Evolutionary conservation across 2,329 filamentous ascomycete species (phyloP).

Genomic region (Hypoxylon sp.): DNA sequence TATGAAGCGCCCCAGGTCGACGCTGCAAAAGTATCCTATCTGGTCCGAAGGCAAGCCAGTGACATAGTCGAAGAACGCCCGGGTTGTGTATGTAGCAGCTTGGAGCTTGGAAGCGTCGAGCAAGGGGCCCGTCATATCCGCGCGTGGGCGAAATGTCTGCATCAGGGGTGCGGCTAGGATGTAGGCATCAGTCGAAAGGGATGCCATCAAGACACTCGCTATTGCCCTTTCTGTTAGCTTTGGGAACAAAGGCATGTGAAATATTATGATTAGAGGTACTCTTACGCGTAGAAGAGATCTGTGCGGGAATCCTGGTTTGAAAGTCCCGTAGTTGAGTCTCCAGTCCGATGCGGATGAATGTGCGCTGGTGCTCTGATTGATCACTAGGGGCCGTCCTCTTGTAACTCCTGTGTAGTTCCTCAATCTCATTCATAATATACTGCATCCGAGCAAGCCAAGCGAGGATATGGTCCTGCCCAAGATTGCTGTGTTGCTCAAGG

Average conservation of each 20-base stretch:
- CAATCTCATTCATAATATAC: constrained; percentile 52
- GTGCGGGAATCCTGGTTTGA: constrained; percentile 48
- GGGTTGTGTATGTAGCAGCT: constrained; percentile 37
- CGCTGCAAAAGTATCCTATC: constrained; percentile 50
- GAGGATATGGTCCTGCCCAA: constrained; percentile 54
- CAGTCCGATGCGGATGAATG: constrained; percentile 57
- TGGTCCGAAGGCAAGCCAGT: constrained; percentile 34
- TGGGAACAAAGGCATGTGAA: neutral
- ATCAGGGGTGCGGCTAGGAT: constrained; percentile 52
- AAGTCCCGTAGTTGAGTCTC: constrained; percentile 57
- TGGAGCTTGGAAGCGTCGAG: constrained; percentile 37
- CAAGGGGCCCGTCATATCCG: constrained; percentile 28
- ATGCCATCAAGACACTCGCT: constrained; percentile 49
- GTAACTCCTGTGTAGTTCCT: constrained; percentile 43
- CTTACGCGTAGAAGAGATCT: constrained; percentile 46
- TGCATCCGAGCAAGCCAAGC: constrained; percentile 55
- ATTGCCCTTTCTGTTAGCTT: constrained; percentile 8
- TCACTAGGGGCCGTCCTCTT: constrained; percentile 30
- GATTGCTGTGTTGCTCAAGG: constrained; percentile 50
- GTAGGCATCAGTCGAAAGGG: constrained; percentile 51
- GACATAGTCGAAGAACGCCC: constrained; percentile 48
- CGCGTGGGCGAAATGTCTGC: constrained; percentile 20
- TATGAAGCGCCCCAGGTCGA: constrained; percentile 57
- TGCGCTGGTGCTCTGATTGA: constrained; percentile 52
- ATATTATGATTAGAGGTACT: neutral